Base-by-base conservation (phyloP, 208 protist species). In the Crithidia thermophila region DNA sequence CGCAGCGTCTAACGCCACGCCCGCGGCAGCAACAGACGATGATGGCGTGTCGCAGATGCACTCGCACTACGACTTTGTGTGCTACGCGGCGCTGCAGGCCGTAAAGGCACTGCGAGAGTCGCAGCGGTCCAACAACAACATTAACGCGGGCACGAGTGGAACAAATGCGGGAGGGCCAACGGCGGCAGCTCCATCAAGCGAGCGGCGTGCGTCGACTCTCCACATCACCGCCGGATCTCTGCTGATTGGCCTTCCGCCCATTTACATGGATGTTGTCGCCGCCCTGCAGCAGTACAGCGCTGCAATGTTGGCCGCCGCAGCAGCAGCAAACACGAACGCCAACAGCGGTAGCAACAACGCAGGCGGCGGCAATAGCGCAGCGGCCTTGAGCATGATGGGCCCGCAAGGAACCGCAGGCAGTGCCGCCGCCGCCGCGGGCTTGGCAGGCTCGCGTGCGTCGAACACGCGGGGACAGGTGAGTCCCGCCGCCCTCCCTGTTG, bases 161-260 rank as follows among this genome's bases (percentile, higher is more conserved):
- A n/a, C n/a, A n/a, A n/a, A n/a, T n/a, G 37, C 39, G 52, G 21
- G 5, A 4, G 27, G 3, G 20, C n/a, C 57, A n/a, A 13, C 57
- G 8, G 30, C 59, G 4, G 28, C n/a, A 6, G n/a, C 46, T 4
- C 31, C 16, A n/a, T 3, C 9, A 4, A 45, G 43, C 8, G 49
- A 58, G 18, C 47, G 37, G 16, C 34, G 23, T 8, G 47, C 27
- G 20, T 39, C 43, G 21, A n/a, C 37, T 2, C 14, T 14, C 25
- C 14, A 7, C n/a, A 45, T 10, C n/a, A 51, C 36, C 10, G 46
- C 40, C 11, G 37, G 52, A 3, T n/a, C n/a, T n/a, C 37, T 57
- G 4, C 69, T 87, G 11, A 59, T 37, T 21, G 81, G 80, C 4
- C 63, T 92, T 55, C 82, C 80, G 14, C 55, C 46, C 9, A 72